Conservation (phyloP, 345 rosid species). For the Arabis alpina region DNA sequence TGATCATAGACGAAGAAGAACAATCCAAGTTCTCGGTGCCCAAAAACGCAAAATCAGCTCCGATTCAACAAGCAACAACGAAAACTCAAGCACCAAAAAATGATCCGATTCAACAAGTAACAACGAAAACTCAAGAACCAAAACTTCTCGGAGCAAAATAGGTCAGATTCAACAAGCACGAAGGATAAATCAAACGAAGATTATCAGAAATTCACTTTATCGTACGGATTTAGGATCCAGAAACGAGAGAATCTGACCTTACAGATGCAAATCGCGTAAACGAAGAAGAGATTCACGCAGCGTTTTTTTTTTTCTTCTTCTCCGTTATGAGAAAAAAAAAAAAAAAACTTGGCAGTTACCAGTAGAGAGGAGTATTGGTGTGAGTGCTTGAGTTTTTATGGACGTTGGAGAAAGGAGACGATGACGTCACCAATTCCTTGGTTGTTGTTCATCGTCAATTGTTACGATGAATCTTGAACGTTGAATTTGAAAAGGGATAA, state of each 20-base stretch:
- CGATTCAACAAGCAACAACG: conserved; percentile 21
- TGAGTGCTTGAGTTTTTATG: conserved; percentile 26
- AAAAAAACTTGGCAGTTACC: conserved; percentile 32
- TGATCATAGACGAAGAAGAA: too few species aligned
- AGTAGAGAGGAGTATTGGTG: conserved; percentile 28
- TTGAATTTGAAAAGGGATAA: conserved; percentile 23
- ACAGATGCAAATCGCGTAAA: conserved; percentile 34
- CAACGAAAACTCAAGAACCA: too few species aligned
- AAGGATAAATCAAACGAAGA: conserved; percentile 21
- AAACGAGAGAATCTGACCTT: conserved; percentile 26
- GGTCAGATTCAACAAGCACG: not conserved
- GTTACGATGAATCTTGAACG: conserved; percentile 34
- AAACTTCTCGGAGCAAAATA: too few species aligned
- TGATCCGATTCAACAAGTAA: conserved; percentile 24
- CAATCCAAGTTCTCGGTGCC: not conserved
- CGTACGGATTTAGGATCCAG: conserved; percentile 11
- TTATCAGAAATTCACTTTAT: not conserved
- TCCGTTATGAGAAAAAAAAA: not conserved
- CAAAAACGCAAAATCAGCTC: not conserved
- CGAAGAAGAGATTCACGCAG: conserved; percentile 32
- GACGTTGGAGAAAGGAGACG: conserved; percentile 42
- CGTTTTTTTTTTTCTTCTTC: not conserved
- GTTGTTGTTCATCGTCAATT: conserved; percentile 43
- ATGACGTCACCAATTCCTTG: conserved; percentile 34
- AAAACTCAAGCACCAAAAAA: too few species aligned